phyloP scores from a whole-genome alignment of 768 basidiomycete genomes.

The Suillus placidus region DNA sequence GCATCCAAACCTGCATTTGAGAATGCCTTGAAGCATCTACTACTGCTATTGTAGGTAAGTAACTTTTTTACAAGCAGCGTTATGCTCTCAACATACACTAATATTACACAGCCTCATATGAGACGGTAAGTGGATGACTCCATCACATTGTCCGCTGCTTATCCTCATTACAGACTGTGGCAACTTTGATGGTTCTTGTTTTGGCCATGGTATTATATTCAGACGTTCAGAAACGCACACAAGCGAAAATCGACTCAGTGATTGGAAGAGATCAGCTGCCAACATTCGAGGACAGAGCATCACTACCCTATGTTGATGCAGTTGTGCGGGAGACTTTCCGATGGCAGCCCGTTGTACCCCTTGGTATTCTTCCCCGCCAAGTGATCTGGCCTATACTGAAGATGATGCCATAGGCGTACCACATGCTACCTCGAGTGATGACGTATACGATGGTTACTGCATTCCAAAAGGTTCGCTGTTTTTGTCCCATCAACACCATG shows the following conservation, averaged over 20 bases:
- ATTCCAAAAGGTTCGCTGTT: slow-evolving; percentile 20
- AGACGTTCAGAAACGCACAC: slow-evolving; percentile 18
- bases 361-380: slow-evolving; percentile 9
- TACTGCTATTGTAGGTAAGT: slow-evolving; percentile 18
- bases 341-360: slow-evolving; percentile 19
- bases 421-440: slow-evolving; percentile 14
- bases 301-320: slow-evolving; percentile 19
- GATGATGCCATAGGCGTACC: slow-evolving; percentile 10
- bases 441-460: slow-evolving; percentile 20
- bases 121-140: slow-evolving; percentile 12
- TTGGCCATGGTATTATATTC: slow-evolving; percentile 23
- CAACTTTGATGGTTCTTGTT: slow-evolving; percentile 14
- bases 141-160: background rate
- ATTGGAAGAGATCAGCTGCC: slow-evolving; percentile 23
- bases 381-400: background rate
- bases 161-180: slow-evolving; percentile 13
- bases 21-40: slow-evolving; percentile 15
- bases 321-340: slow-evolving; percentile 22
- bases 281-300: slow-evolving; percentile 13
- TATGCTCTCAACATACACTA: background rate
- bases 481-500: no score
- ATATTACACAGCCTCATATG: slow-evolving; percentile 8
- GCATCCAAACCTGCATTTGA: slow-evolving; percentile 11
- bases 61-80: background rate
- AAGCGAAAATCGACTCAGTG: slow-evolving; percentile 26